Evolutionary conservation across 306 rosid species (phyloP).

Genomic region (Morella rubra): DNA sequence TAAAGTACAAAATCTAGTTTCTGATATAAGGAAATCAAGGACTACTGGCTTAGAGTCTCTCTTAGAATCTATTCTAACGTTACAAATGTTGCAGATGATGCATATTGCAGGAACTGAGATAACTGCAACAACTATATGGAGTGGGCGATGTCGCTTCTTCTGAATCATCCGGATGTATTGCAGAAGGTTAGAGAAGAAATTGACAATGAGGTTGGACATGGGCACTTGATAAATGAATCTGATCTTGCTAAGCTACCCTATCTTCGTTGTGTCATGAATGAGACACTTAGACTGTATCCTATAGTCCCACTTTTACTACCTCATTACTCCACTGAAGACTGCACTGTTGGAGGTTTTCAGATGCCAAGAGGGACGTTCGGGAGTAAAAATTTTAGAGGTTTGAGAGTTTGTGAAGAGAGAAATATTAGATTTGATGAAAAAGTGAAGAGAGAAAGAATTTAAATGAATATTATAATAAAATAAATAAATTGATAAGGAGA

Average conservation of each 20-base stretch:
- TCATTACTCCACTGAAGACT: slow-evolving; percentile 33
- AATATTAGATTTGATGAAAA: too few relatives aligned
- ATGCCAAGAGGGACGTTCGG: slow-evolving; percentile 50
- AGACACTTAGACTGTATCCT: slow-evolving; percentile 44
- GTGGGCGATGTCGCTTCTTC: slow-evolving; percentile 36
- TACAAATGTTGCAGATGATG: not conserved
- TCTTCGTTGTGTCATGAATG: slow-evolving; percentile 25
- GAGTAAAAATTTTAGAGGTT: too few relatives aligned
- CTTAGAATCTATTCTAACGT: too few relatives aligned
- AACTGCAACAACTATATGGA: slow-evolving; percentile 27
- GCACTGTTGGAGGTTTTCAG: slow-evolving; percentile 37
- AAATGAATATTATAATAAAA: too few relatives aligned
- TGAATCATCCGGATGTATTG: slow-evolving; percentile 33
- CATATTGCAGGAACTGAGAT: slow-evolving; percentile 34
- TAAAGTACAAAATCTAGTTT: too few relatives aligned
- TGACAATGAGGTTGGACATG: slow-evolving; percentile 1
- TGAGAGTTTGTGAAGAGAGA: too few relatives aligned
- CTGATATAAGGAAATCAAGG: too few relatives aligned
- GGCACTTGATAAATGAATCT: slow-evolving; percentile 26
- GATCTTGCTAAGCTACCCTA: slow-evolving; percentile 34
- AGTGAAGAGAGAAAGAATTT: too few relatives aligned
- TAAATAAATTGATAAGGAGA: too few relatives aligned
- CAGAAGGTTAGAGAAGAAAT: slow-evolving; percentile 25
- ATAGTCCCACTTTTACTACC: slow-evolving; percentile 36
- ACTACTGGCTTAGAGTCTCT: too few relatives aligned